Evolutionary conservation across 495 filamentous ascomycete species (phyloP), one percentile per base, ranked within the genome.

Genomic region (Filosporella fistucella): DNA sequence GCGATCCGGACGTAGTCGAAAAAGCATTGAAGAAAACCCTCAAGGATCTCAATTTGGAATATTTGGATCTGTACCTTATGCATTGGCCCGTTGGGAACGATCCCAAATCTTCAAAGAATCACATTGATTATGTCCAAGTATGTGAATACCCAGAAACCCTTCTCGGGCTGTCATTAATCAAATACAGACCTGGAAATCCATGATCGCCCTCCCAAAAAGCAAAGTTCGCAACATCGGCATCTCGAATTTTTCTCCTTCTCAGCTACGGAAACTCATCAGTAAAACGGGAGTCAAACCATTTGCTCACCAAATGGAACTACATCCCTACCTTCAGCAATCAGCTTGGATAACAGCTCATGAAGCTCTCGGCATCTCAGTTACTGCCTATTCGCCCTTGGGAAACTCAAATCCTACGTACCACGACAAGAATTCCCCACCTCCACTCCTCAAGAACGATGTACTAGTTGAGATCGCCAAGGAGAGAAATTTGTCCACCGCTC

Each of bases 281-380:
- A 68, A 82, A 41, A 76, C 76, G 42, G 71, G 65, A 28, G 68
- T 89, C 33, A 61, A 81, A 2, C 89, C 89, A 10, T 86, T 86
- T 10, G 85, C 80, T 49, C 90, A 93, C 70, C 88, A 91, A 77
- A 88, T 91, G 58, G 88, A 94, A 69, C 87, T 89, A 68, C 85
- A 90, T 69, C 83, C 83, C 13, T 73, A 71, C 10, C 76, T 91
- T n/a, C 87, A 86, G 1, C 86, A 91, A 69, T 79, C 86, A 62
- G 85, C 88, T 56, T 82, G 88, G 53, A 78, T 87, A 34, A 81
- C 87, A 53, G 73, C 80, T 47, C 87, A 81, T 68, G 75, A 70
- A 34, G 66, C 70, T 42, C 82, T 82, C 67, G 82, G 82, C 34
- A 88, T 89, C 48, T 76, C 82, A 53, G 63, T 89, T 56, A 82